Conservation (phyloP, 2,329 filamentous ascomycete genomes). For the Aspergillus sp. region DNA sequence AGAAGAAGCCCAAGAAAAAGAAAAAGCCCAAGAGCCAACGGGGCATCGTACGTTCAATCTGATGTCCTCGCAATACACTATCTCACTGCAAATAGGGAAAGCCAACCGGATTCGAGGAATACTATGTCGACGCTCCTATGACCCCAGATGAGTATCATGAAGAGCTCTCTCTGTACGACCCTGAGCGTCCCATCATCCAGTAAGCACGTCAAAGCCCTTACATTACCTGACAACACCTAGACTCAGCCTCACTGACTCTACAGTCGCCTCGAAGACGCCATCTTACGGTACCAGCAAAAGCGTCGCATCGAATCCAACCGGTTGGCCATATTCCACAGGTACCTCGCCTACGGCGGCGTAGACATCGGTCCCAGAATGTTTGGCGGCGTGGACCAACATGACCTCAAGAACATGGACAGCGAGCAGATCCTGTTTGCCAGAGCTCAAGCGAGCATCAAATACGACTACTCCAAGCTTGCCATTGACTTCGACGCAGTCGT, state of each 20-base stretch:
- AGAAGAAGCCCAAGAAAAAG: constrained; percentile 36
- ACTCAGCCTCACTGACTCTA: constrained; percentile 11
- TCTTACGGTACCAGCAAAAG: constrained; percentile 74
- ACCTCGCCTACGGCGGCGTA: constrained; percentile 79
- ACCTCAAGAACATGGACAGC: constrained; percentile 60
- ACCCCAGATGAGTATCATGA: constrained; percentile 66
- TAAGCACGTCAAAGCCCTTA: constrained; percentile 34
- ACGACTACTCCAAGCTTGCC: constrained; percentile 65
- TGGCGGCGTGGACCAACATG: constrained; percentile 59
- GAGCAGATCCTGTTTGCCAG: constrained; percentile 63
- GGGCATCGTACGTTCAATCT: constrained; percentile 21
- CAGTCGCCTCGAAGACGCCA: constrained; percentile 79
- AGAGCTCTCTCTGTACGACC: constrained; percentile 67
- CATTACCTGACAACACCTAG: neutral
- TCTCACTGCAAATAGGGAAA: constrained; percentile 31
- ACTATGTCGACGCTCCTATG: constrained; percentile 74
- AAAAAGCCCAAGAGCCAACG: constrained; percentile 39
- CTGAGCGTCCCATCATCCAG: constrained; percentile 59
- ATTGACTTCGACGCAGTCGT: constrained; percentile 79
- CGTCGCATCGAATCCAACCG: constrained; percentile 69
- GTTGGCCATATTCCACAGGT: constrained; percentile 69
- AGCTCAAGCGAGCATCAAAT: constrained; percentile 44
- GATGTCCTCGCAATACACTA: neutral
- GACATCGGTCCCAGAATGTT: constrained; percentile 63
- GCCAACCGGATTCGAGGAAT: constrained; percentile 73